Base-by-base conservation (phyloP, 768 basidiomycete species). In the Tricholoma hemisulphureum region DNA sequence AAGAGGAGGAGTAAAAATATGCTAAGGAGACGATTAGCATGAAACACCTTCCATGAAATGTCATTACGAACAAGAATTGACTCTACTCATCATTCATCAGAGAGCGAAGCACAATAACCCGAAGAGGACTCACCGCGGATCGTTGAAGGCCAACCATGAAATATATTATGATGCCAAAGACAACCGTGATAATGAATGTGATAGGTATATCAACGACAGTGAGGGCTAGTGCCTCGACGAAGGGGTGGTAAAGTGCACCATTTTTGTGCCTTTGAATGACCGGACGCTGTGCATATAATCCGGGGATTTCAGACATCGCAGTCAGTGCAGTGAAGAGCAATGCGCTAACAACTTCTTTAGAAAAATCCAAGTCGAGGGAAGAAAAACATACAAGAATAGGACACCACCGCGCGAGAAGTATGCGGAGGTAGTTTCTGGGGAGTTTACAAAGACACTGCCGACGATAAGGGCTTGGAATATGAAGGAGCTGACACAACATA, bases 371-470 rank as follows among this genome's bases (percentile, higher is more conserved):
- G 62, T 34, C 23, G 9, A 16, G 24, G 5, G 35, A 32, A 16
- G 34, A 31, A 21, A 10, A 24, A 72, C 82, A 31, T 67, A 87
- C 81, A 91, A 90, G 80, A 89, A 92, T 18, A 93, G 74, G 21
- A 88, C 77, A 72, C 90, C 86, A 37, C 89, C 89, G 18, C 91
- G 82, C n/a, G 87, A 85, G 76, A 89, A 91, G 66, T 82, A 87
- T 10, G 82, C 83, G 13, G 75, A 69, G 0, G 89, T 89, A 8
- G 74, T 72, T 14, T 82, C 73, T 0, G 81, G 75, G 31, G 85
- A 71, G 8, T 79, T 74, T 57, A 83, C 75, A 76, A 89, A 93
- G 26, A 89, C 80, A 0, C 83, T 84, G 24, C 89, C 88, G 51
- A 87, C 78, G 61, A 81, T 78, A 7, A 79, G 56, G 24, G 71